A percentile compares a stretch with the other conserved stretches of the same genome.
phyloP scores from a whole-genome alignment of 2,329 filamentous ascomycete genomes.

The Penicillium capsulatum region DNA sequence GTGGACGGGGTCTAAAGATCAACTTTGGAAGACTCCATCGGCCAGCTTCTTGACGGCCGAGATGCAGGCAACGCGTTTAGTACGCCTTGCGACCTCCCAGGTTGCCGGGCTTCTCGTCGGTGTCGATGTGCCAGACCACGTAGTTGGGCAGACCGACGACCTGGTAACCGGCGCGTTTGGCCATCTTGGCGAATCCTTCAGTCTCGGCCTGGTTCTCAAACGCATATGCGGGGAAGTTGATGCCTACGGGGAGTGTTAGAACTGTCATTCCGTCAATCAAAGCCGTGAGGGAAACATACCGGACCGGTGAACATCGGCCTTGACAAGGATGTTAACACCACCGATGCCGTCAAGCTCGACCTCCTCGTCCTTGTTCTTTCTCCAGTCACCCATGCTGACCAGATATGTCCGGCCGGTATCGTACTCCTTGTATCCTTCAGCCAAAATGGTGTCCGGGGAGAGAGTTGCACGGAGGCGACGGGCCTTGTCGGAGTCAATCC shows the following conservation, averaged over 20 bases:
- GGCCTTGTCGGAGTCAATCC: constrained; percentile 87
- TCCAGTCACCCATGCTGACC: constrained; percentile 87
- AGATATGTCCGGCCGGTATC: constrained; percentile 87
- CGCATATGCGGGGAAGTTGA: constrained; percentile 94
- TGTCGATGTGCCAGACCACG: constrained; percentile 98
- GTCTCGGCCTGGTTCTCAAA: constrained; percentile 99
- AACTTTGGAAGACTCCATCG: constrained; percentile 17
- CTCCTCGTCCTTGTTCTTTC: constrained; percentile 85
- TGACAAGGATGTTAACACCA: constrained; percentile 95
- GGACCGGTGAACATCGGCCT: constrained; percentile 93
- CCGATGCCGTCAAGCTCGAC: constrained; percentile 92
- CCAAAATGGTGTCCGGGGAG: constrained; percentile 76
- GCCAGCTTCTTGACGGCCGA: constrained; percentile 9
- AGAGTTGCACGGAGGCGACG: constrained; percentile 68
- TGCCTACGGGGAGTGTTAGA: constrained; percentile 54
- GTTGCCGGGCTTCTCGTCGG: constrained; percentile 88
- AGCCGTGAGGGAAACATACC: constrained; percentile 53
- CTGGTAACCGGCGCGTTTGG: constrained; percentile 87
- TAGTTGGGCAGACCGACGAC: constrained; percentile 95
- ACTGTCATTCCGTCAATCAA: no score
- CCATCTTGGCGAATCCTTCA: constrained; percentile 98
- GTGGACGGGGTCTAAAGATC: constrained; percentile 20
- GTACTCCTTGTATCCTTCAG: constrained; percentile 93
- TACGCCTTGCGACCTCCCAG: constrained; percentile 40
- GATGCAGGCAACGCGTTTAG: constrained; percentile 19